Conservation (phyloP, 768 basidiomycete genomes). For the Tulasnella sp. region DNA sequence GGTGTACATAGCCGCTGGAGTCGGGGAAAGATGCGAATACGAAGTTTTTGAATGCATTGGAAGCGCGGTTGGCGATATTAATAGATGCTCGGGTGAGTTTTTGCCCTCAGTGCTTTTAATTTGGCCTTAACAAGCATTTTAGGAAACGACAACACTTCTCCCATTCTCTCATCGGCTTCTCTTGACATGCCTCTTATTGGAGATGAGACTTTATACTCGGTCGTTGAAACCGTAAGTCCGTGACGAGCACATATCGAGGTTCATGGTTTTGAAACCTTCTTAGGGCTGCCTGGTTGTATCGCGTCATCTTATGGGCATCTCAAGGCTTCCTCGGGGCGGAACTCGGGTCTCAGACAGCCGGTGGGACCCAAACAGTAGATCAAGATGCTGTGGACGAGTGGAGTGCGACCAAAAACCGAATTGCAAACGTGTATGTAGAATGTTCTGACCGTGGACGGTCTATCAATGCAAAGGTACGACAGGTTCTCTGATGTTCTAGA, state of each 20-base stretch:
- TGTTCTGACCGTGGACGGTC: neutral
- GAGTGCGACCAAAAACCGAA: neutral
- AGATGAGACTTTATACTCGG: conserved; percentile 48
- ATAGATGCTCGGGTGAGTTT: conserved; percentile 43
- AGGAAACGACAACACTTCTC: conserved; percentile 44
- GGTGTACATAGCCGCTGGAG: conserved; percentile 9
- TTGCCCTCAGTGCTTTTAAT: neutral
- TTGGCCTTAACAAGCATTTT: neutral
- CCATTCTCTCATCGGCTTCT: conserved; percentile 49
- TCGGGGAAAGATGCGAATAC: conserved; percentile 7
- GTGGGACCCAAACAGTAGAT: neutral
- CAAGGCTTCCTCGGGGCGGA: conserved; percentile 19
- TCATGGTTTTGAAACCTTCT: neutral
- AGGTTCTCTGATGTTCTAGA: neutral
- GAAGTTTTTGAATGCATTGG: conserved; percentile 42
- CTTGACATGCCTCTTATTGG: conserved; percentile 47
- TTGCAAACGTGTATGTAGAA: neutral
- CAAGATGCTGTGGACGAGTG: neutral
- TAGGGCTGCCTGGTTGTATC: conserved; percentile 25
- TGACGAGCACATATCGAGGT: neutral
- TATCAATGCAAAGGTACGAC: neutral
- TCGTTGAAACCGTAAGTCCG: conserved; percentile 52
- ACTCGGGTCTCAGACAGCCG: neutral
- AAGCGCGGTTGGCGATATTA: conserved; percentile 42
- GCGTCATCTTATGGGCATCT: conserved; percentile 26